These are phyloP conservation scores for Calonectria pteridis DNA, from an alignment of 2,329 filamentous ascomycete genomes.

Conservation along the genomic window DNA sequence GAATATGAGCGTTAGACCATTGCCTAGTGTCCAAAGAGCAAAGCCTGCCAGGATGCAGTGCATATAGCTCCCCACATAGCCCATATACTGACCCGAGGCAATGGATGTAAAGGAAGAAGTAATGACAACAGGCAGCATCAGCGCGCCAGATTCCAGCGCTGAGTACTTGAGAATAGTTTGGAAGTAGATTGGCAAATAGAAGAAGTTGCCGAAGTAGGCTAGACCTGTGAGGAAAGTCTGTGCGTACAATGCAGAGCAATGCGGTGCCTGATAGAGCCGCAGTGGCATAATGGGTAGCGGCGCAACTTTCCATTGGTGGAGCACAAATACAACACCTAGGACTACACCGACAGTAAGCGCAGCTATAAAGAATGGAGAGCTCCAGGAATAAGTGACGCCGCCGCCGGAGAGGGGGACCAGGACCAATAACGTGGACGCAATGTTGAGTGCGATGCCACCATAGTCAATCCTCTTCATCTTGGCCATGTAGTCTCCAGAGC, in stretches of 20 bases:
- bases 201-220: not conserved
- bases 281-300: not conserved
- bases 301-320: not conserved
- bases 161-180: conserved; percentile 1
- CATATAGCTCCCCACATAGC: not conserved
- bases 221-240: not conserved
- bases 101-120: not conserved
- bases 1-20: not conserved
- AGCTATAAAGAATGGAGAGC: not conserved
- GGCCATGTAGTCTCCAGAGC: not conserved
- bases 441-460: not conserved
- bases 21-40: not conserved
- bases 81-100: not conserved
- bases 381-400: not conserved
- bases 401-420: not conserved
- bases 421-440: not conserved
- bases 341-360: not conserved
- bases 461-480: conserved; percentile 3
- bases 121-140: conserved; percentile 1
- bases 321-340: not conserved
- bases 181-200: not conserved
- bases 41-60: not conserved
- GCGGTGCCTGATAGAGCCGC: not conserved
- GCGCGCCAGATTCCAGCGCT: not conserved
- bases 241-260: not conserved